phyloP scores from a whole-genome alignment of 2,329 filamentous ascomycete species.

The Blastomyces parvus region DNA sequence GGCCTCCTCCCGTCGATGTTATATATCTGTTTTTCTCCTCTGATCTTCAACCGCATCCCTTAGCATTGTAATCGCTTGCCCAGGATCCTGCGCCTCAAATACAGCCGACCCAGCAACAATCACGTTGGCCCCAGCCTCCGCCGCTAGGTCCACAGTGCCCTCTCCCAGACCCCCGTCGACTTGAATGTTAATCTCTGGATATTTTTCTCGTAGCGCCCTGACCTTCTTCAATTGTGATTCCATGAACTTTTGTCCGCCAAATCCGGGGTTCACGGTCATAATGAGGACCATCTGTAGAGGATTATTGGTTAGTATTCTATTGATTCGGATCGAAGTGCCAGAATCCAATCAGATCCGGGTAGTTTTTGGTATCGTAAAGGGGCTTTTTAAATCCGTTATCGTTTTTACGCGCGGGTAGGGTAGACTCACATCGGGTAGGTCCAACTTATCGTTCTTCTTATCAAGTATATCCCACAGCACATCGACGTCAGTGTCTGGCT shows the following conservation, averaged over 20 bases:
- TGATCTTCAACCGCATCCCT: constrained; percentile 66
- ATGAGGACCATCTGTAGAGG: constrained; percentile 81
- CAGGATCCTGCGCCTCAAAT: constrained; percentile 82
- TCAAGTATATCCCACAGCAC: constrained; percentile 88
- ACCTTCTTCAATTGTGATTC: constrained; percentile 92
- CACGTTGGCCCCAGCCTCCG: constrained; percentile 91
- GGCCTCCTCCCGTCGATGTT: neutral
- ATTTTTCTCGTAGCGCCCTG: constrained; percentile 66
- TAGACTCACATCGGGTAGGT: constrained; percentile 73
- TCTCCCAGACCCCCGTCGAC: constrained; percentile 88
- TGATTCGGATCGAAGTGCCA: neutral
- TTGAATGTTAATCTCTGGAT: constrained; percentile 91
- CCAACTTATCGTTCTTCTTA: constrained; percentile 56
- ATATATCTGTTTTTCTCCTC: constrained; percentile 15
- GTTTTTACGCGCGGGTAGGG: too few species aligned
- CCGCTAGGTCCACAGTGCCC: constrained; percentile 84
- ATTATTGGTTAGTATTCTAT: neutral
- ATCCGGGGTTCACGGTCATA: constrained; percentile 97
- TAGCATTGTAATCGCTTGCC: constrained; percentile 74
- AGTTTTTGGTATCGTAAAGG: neutral
- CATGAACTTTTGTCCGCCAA: constrained; percentile 99
- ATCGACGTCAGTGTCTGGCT: constrained; percentile 82
- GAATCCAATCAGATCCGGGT: neutral
- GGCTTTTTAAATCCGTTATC: too few species aligned
- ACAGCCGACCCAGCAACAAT: constrained; percentile 96